phyloP scores from a whole-genome alignment of 768 basidiomycete genomes.

The Suillus subalutaceus region DNA sequence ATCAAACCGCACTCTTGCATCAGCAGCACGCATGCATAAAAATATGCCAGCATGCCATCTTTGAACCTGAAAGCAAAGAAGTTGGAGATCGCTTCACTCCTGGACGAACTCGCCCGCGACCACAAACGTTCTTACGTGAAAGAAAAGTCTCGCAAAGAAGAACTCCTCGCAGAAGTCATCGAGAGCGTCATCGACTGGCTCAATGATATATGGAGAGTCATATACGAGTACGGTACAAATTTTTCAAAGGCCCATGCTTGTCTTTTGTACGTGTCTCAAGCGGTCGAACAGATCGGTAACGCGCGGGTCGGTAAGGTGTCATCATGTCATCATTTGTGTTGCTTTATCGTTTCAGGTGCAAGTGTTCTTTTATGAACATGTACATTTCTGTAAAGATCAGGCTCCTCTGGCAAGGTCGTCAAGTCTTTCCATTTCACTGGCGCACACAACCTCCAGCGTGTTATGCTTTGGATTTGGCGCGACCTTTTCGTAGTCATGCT shows the following conservation, averaged over 20 bases:
- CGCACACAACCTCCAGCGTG: constrained; percentile 46
- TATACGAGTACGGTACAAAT: constrained; percentile 58
- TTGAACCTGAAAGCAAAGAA: constrained; percentile 58
- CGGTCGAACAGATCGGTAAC: constrained; percentile 46
- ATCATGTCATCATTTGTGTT: constrained; percentile 3
- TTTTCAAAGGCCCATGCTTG: constrained; percentile 57
- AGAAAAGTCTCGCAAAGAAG: constrained; percentile 55
- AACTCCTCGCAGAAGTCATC: constrained; percentile 58
- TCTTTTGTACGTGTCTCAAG: constrained; percentile 55
- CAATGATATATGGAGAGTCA: constrained; percentile 62
- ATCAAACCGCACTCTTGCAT: constrained; percentile 41
- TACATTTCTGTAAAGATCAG: constrained; percentile 49
- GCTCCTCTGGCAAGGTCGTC: constrained; percentile 45
- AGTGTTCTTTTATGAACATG: constrained; percentile 51
- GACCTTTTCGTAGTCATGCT: constrained; percentile 65
- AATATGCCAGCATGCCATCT: constrained; percentile 44
- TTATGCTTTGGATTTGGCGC: constrained; percentile 68
- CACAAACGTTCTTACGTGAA: constrained; percentile 53
- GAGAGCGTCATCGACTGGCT: constrained; percentile 61
- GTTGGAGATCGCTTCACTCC: constrained; percentile 52
- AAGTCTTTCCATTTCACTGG: constrained; percentile 54
- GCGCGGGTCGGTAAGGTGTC: constrained; percentile 40
- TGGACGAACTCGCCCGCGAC: constrained; percentile 57
- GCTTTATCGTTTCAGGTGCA: constrained; percentile 46
- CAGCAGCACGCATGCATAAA: constrained; percentile 43